phyloP scores from a whole-genome alignment of 768 basidiomycete genomes.

The Chalciporus sphaerocephalus region DNA sequence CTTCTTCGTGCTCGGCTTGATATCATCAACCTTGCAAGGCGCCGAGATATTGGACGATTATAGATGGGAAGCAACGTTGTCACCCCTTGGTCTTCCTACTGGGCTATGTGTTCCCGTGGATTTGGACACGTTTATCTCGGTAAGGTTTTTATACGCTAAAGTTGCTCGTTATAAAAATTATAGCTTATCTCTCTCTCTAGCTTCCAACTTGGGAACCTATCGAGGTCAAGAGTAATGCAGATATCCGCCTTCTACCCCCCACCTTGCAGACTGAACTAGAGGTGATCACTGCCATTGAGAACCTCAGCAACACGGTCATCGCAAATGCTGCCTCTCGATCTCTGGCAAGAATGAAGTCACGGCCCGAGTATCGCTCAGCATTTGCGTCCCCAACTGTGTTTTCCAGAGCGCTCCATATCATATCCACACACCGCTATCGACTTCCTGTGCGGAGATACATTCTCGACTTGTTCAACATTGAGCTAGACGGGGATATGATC shows the following conservation, averaged over 20 bases:
- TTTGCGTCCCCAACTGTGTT: constrained; percentile 78
- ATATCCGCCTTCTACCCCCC: constrained; percentile 58
- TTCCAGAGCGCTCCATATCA: constrained; percentile 80
- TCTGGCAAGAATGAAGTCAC: constrained; percentile 77
- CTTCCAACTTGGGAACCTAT: constrained; percentile 63
- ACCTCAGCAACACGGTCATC: constrained; percentile 92
- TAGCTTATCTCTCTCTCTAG: constrained; percentile 36
- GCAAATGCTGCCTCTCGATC: constrained; percentile 92
- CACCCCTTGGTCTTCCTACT: constrained; percentile 80
- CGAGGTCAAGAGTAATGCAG: constrained; percentile 27
- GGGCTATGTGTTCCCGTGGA: constrained; percentile 90
- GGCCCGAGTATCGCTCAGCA: constrained; percentile 65
- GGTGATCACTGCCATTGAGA: constrained; percentile 85
- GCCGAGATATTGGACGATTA: constrained; percentile 91
- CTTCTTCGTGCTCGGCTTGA: constrained; percentile 90
- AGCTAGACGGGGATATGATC: constrained; percentile 62
- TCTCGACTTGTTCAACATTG: constrained; percentile 86
- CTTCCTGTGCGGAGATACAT: constrained; percentile 91
- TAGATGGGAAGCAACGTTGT: constrained; percentile 87
- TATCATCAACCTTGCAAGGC: constrained; percentile 88
- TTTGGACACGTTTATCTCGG: constrained; percentile 72
- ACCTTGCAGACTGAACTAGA: constrained; percentile 71
- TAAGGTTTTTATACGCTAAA: constrained; percentile 36
- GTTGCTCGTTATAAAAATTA: neutral
- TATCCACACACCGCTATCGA: constrained; percentile 87